Evolutionary conservation across 345 rosid species (phyloP).

Genomic region (Heritiera fomes): DNA sequence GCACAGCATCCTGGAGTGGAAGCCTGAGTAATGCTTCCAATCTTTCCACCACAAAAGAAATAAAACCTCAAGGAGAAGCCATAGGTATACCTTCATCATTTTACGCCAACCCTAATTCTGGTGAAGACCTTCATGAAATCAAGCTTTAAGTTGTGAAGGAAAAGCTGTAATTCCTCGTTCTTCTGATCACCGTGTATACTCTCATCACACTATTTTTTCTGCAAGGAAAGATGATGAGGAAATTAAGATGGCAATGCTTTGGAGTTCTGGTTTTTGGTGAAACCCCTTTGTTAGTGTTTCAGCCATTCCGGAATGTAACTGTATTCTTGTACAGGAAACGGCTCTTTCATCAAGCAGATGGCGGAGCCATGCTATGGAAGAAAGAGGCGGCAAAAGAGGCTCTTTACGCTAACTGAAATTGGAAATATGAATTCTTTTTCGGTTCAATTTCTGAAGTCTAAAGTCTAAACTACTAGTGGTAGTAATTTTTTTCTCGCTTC

Average conservation of each 20-base stretch:
- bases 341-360: neutral
- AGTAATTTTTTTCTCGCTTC: neutral
- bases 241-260: neutral
- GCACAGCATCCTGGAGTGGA: constrained; percentile 68
- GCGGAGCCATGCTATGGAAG: neutral
- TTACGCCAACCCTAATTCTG: neutral
- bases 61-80: constrained; percentile 41
- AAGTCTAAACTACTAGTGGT: neutral
- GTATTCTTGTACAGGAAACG: neutral
- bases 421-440: neutral
- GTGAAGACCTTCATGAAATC: constrained; percentile 21
- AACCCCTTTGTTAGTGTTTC: neutral
- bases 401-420: neutral
- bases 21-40: constrained; percentile 38
- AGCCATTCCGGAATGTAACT: neutral
- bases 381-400: neutral
- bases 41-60: constrained; percentile 15
- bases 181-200: neutral
- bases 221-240: neutral
- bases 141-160: constrained; percentile 11
- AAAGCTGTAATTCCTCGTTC: neutral
- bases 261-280: constrained; percentile 15
- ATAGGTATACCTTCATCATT: constrained; percentile 33
- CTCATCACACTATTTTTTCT: neutral
- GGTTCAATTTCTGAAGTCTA: neutral